Evolutionary conservation across 1,139 yeast genomes (phyloP), one percentile per base, ranked within the genome.

Genomic region (Diutina catenulata): DNA sequence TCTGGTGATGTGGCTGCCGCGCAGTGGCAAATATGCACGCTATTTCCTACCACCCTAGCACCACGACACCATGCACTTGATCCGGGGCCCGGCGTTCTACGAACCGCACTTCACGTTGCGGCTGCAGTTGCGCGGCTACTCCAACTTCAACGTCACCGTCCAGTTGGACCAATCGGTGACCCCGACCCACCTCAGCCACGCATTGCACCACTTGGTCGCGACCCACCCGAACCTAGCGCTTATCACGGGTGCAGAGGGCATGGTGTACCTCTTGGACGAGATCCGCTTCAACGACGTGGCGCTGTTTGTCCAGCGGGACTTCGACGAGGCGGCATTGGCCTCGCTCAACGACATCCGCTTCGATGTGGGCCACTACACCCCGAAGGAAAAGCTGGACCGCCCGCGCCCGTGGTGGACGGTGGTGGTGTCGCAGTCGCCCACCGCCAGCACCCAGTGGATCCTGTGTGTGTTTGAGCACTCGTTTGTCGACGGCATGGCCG

Each of bases 101-200:
- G 35, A 31, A 31, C 35, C 25, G 9, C 35, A 31, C 16, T 31
- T 31, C 8, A 11, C 35, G 18, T 20, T 21, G 10, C 35, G 35
- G 5, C 35, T 21, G 25, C 7, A 21, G 18, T 5, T 31, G 9
- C 15, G 35, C 9, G 25, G 4, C 8, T 31, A 31, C n/a, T 31
- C 35, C 8, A 31, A 31, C 15, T 31, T 31, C 18, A 21, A 21
- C 16, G 22, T 31, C 14, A 31, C 35, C 18, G 35, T 31, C 5
- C 8, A 31, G 9, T 26, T 31, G 7, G 35, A 31, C 14, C 25
- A 25, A 13, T 6, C 14, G 18, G 18, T 31, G 10, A 31, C 35
- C 9, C 35, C 35, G 6, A 21, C 35, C 25, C 35, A 31, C 22
- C 25, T 31, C 8, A 21, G 25, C 16, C 25, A 21, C 21, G 35